Base-by-base conservation (phyloP, 768 basidiomycete genomes). In the Boletus speciosus region DNA sequence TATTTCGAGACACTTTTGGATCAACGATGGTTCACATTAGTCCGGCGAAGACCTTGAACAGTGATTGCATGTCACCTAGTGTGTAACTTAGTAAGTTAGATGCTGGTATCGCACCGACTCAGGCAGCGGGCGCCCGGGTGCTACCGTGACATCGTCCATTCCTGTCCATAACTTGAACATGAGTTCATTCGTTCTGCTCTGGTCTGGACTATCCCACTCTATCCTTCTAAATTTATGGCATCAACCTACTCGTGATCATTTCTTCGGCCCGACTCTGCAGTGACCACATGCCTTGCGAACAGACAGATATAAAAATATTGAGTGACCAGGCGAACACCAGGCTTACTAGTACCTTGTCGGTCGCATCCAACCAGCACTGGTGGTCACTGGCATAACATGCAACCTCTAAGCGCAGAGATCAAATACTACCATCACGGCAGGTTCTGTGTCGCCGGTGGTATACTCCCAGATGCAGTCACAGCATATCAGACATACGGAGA, bases 401-500 rank as follows among this genome's bases (percentile, higher is more conserved):
- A 58, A 48, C 21, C 61, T n/a, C 36, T 38, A 11, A 55, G 56
- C 31, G 60, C 47, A 41, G 60, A 44, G 29, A 79, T 75, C 6
- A 72, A 78, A 57, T 78, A 75, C 63, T 76, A 81, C 57, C 79
- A 76, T 55, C 82, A 84, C 54, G 82, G 82, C 14, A 77, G 81
- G n/a, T 78, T 83, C 64, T 70, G 57, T 16, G 73, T 81, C 27
- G 63, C 75, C 41, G 81, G 82, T 14, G 81, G 82, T 23, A 68
- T 78, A 5, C 66, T 84, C 29, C 81, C 82, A 9, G 75, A 82
- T 57, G 81, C 82, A 9, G 61, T 82, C 41, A 83, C 82, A 9
- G 82, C 82, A 23, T 83, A 78, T 62, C 73, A 79, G 41, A 82
- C 80, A 3, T 82, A 81, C 57, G 83, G 82, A n/a, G 62, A 78